phyloP scores from a whole-genome alignment of 768 basidiomycete genomes.

The Paxillus ammoniavirescens region DNA sequence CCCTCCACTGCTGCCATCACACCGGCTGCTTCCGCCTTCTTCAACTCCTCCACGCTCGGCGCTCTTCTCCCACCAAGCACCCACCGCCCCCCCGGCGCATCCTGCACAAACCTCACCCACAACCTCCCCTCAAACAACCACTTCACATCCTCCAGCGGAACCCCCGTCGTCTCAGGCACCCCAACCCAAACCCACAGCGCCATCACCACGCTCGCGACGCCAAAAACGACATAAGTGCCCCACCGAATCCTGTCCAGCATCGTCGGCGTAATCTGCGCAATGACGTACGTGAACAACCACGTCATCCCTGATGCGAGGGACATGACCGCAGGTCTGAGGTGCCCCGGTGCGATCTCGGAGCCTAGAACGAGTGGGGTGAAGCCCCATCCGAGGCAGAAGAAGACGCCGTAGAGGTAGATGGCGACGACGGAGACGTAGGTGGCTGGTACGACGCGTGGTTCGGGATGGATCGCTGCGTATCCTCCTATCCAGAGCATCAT shows the following conservation, averaged over 20 bases:
- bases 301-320: conserved; percentile 30
- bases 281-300: conserved; percentile 39
- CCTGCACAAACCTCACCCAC: conserved; percentile 28
- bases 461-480: conserved; percentile 31
- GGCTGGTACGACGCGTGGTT: conserved; percentile 20
- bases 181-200: conserved; percentile 34
- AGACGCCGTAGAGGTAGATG: conserved; percentile 36
- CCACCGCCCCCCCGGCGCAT: conserved; percentile 33
- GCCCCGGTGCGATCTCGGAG: conserved; percentile 36
- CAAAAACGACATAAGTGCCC: conserved; percentile 35
- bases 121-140: conserved; percentile 33
- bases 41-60: conserved; percentile 26
- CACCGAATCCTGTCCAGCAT: conserved; percentile 29
- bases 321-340: conserved; percentile 33
- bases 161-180: conserved; percentile 40
- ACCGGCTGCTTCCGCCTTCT: not conserved
- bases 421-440: conserved; percentile 36
- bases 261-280: conserved; percentile 37
- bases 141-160: conserved; percentile 38
- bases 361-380: conserved; percentile 34
- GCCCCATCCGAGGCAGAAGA: conserved; percentile 36
- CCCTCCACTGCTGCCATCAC: not conserved
- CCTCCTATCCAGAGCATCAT: conserved; percentile 39
- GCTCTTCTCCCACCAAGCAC: conserved; percentile 25
- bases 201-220: conserved; percentile 29